These are phyloP conservation scores for Sclerotiophoma versabilis DNA, from an alignment of 2,329 filamentous ascomycete genomes.

Conservation along the genomic window DNA sequence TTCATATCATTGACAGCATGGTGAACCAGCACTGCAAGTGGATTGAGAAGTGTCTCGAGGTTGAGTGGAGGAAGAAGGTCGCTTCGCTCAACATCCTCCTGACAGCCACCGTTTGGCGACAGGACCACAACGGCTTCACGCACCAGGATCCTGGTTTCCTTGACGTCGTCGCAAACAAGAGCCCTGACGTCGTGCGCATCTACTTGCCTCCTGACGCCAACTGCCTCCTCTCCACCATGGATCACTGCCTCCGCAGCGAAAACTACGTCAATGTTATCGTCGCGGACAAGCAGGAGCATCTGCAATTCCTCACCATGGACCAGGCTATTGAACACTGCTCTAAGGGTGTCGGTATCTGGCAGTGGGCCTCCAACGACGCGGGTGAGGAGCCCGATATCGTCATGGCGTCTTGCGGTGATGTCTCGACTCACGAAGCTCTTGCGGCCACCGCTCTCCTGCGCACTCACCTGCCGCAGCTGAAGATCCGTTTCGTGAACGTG, in stretches of 20 bases:
- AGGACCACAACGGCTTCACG: constrained; percentile 85
- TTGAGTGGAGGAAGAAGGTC: constrained; percentile 77
- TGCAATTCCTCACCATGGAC: constrained; percentile 78
- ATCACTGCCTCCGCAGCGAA: constrained; percentile 74
- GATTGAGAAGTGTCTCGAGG: constrained; percentile 82
- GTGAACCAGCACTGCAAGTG: constrained; percentile 88
- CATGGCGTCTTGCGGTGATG: constrained; percentile 78
- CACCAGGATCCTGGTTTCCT: constrained; percentile 84
- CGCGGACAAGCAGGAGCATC: constrained; percentile 79
- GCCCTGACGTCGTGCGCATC: constrained; percentile 79
- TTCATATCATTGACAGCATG: constrained; percentile 85
- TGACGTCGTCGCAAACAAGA: constrained; percentile 80
- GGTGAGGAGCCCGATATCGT: constrained; percentile 74
- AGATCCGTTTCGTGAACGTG: constrained; percentile 80
- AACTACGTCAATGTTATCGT: constrained; percentile 87
- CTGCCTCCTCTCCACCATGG: constrained; percentile 75
- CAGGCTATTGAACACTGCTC: constrained; percentile 77
- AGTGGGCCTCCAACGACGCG: constrained; percentile 75
- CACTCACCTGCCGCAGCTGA: constrained; percentile 73
- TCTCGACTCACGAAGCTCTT: constrained; percentile 75
- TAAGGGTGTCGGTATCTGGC: constrained; percentile 80
- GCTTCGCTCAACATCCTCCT: constrained; percentile 81
- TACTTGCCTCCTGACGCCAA: constrained; percentile 84
- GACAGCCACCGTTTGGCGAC: constrained; percentile 80
- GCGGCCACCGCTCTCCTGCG: constrained; percentile 77